Conservation (phyloP, 1,284 basidiomycete genomes). For the Papiliotrema laurentii region DNA sequence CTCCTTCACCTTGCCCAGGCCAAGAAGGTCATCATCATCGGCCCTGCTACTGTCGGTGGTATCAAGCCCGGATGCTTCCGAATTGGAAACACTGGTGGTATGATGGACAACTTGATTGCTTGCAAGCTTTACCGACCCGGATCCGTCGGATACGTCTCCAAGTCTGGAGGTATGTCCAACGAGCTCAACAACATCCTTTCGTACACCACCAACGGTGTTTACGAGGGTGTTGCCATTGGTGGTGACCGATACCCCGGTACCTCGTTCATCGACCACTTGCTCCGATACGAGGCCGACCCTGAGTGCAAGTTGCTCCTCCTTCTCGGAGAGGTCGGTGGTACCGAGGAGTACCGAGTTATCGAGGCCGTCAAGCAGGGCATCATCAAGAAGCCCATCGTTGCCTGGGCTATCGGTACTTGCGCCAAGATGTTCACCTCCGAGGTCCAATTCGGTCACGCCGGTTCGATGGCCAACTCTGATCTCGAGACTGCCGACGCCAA, state of each 20-base stretch:
- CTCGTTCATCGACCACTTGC: slow-evolving; percentile 97
- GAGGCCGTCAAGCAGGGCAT: slow-evolving; percentile 89
- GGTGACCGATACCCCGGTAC: slow-evolving; percentile 98
- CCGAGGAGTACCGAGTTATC: slow-evolving; percentile 99
- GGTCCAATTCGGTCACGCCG: slow-evolving; percentile 98
- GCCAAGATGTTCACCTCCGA: slow-evolving; percentile 99
- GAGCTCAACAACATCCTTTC: slow-evolving; percentile 99
- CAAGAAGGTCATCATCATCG: slow-evolving; percentile 91
- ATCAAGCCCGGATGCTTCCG: slow-evolving; percentile 99
- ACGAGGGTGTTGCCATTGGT: slow-evolving; percentile 99
- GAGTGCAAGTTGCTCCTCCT: slow-evolving; percentile 99
- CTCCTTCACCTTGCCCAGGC: slow-evolving; percentile 83
- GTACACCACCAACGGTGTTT: slow-evolving; percentile 94
- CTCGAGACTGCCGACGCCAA: slow-evolving; percentile 96
- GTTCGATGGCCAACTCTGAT: slow-evolving; percentile 96
- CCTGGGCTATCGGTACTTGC: slow-evolving; percentile 99
- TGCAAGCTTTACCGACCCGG: slow-evolving; percentile 98
- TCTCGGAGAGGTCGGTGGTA: slow-evolving; percentile 96
- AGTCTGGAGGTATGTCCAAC: slow-evolving; percentile 99
- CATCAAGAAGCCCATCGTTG: slow-evolving; percentile 98
- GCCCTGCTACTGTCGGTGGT: slow-evolving; percentile 97
- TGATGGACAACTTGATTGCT: slow-evolving; percentile 99
- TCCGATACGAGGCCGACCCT: slow-evolving; percentile 95
- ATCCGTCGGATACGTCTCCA: slow-evolving; percentile 97
- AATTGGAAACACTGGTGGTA: slow-evolving; percentile 98